Conservation (phyloP, 2,329 filamentous ascomycete species). For the Berkeleyomyces rouxiae region DNA sequence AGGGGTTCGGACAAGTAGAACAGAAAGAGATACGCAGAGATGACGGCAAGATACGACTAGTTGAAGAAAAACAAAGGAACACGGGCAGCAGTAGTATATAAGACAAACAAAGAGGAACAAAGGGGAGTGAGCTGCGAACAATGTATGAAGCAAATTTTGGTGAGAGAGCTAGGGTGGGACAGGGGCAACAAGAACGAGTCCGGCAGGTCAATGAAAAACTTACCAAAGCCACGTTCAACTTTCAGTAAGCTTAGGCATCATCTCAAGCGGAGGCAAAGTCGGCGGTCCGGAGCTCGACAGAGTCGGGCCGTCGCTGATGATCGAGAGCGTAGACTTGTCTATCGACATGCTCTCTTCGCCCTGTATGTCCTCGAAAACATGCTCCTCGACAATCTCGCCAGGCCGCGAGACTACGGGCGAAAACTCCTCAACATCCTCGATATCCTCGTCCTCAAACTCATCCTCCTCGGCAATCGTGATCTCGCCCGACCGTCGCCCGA, state of each 20-base stretch:
- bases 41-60: neutral
- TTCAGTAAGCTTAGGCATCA: slow-evolving; percentile 8
- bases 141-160: neutral
- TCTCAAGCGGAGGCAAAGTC: slow-evolving; percentile 8
- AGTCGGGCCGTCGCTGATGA: neutral
- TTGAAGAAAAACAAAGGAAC: slow-evolving; percentile 3
- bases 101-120: neutral
- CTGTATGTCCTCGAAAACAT: slow-evolving; percentile 16
- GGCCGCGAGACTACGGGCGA: slow-evolving; percentile 7
- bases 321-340: slow-evolving; percentile 7
- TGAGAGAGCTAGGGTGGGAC: neutral
- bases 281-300: slow-evolving; percentile 5
- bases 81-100: neutral
- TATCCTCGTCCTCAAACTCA: slow-evolving; percentile 33
- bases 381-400: slow-evolving; percentile 10
- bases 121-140: neutral
- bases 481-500: slow-evolving; percentile 55
- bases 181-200: neutral
- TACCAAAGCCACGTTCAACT: neutral
- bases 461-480: slow-evolving; percentile 56
- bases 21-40: neutral
- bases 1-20: neutral
- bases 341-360: slow-evolving; percentile 5
- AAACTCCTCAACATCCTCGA: slow-evolving; percentile 26
- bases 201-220: neutral